These are phyloP conservation scores for Rubia balearica DNA, from an alignment of 305 asterid species.

Conservation along the genomic window DNA sequence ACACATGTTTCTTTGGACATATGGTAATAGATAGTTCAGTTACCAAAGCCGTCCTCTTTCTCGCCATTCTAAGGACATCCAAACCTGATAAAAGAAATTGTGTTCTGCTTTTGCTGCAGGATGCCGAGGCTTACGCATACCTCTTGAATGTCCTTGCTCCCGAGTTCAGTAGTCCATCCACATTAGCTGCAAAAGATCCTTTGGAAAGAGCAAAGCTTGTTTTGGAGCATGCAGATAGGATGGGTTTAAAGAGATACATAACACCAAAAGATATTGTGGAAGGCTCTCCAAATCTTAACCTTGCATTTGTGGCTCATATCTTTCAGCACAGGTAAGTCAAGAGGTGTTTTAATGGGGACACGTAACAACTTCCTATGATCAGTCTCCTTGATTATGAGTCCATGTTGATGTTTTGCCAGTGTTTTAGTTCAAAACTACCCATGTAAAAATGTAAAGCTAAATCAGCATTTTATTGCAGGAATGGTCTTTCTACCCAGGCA, in stretches of 20 bases:
- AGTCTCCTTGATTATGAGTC: background rate
- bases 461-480: slow-evolving; percentile 37
- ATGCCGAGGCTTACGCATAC: slow-evolving; percentile 90
- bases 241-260: slow-evolving; percentile 95
- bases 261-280: slow-evolving; percentile 93
- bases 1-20: background rate
- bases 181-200: slow-evolving; percentile 52
- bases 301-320: slow-evolving; percentile 94
- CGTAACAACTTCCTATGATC: background rate
- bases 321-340: slow-evolving; percentile 82
- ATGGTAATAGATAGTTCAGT: background rate
- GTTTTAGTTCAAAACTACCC: slow-evolving; percentile 1
- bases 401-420: background rate
- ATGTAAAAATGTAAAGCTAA: background rate
- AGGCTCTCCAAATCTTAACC: slow-evolving; percentile 93
- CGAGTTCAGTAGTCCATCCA: slow-evolving; percentile 64
- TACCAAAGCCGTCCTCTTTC: background rate
- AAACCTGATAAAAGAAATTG: slow-evolving; percentile 12
- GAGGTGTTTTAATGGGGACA: slow-evolving; percentile 1
- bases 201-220: slow-evolving; percentile 81
- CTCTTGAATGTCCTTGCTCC: slow-evolving; percentile 90
- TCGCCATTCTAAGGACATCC: background rate
- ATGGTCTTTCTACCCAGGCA: slow-evolving; percentile 75
- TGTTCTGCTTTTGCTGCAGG: slow-evolving; percentile 43
- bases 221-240: slow-evolving; percentile 87